Percentiles rank a stretch among this genome's conserved stretches.
Evolutionary conservation across 371 early-diverging fungal species (phyloP).

Genomic region (Mucor velutinosus): DNA sequence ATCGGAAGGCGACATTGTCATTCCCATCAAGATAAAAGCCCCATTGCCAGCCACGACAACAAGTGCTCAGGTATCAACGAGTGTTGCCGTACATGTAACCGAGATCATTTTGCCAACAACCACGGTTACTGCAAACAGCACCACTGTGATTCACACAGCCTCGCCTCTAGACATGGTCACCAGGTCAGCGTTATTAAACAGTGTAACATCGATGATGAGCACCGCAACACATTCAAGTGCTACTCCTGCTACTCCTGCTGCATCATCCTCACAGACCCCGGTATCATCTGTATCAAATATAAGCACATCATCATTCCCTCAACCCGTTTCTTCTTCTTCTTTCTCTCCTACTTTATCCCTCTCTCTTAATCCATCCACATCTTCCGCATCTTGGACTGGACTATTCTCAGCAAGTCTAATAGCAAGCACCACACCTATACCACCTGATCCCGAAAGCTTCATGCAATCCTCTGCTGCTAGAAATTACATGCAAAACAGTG

Average conservation of each 20-base stretch:
- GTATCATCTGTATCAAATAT: not conserved
- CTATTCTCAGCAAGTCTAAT: not conserved
- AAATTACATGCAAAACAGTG: not conserved
- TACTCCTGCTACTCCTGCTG: not conserved
- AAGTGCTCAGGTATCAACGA: not conserved
- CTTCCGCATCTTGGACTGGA: not conserved
- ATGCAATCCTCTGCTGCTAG: not conserved
- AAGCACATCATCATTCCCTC: not conserved
- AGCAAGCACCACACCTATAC: conserved; percentile 3
- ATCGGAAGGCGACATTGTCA: not conserved
- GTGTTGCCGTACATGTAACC: not conserved
- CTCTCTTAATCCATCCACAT: not conserved
- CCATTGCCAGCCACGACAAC: not conserved
- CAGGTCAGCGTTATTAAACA: not conserved
- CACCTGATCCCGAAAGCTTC: not conserved
- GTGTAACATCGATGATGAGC: not conserved
- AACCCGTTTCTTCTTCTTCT: no score
- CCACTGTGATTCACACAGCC: not conserved
- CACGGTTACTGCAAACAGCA: not conserved
- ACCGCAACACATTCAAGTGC: not conserved
- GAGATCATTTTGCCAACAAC: not conserved
- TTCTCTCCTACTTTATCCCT: not conserved
- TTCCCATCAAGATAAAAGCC: not conserved
- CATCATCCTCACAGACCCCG: not conserved
- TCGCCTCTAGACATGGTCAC: not conserved